Evolutionary conservation across 1,284 basidiomycete genomes (phyloP), one percentile per base, ranked within the genome.

Genomic region (Filobasidium uniguttulatum): DNA sequence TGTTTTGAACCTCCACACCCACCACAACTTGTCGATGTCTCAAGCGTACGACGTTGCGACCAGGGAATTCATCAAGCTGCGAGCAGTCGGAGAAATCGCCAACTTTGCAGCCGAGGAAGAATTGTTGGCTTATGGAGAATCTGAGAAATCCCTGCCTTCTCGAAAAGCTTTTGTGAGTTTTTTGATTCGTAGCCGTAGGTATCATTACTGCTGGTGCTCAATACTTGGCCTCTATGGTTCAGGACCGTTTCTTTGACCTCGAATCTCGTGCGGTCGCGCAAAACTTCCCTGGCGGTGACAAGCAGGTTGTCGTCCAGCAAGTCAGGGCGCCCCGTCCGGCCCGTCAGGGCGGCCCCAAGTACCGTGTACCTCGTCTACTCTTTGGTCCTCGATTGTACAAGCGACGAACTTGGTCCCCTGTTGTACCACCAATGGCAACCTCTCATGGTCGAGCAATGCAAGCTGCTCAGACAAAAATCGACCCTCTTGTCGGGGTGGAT

Each of bases 31-130:
- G 23, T 75, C 86, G 1, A 73, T 96, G 35, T 80, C 84, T 0
- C 71, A 82, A 34, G 91, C 93, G 3, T 98, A 98, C 67, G 72
- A 75, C 4, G 71, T 73, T 17, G 82, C 86, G 20, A 77, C 88
- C n/a, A 74, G 77, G 12, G 86, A 94, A 66, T 97, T 89, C 71
- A 81, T 85, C 46, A 73, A 84, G 19, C 75, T 97, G 31, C 81
- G 88, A 48, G 82, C 86, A 22, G 81, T 88, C 64, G 82, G 85
- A 59, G 80, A 90, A 61, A 77, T 87, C 50, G 77, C 86, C 2
- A 79, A 78, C 25, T 73, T 76, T 3, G 79, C 85, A 46, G 89
- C 91, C 12, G 75, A 77, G 17, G 72, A 81, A 57, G 89, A 97
- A 69, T 90, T 90, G 10, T 75, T 83, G 55, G 69, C 77, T 25